phyloP scores from a whole-genome alignment of 495 filamentous ascomycete species.

The Xylaria intraflava region DNA sequence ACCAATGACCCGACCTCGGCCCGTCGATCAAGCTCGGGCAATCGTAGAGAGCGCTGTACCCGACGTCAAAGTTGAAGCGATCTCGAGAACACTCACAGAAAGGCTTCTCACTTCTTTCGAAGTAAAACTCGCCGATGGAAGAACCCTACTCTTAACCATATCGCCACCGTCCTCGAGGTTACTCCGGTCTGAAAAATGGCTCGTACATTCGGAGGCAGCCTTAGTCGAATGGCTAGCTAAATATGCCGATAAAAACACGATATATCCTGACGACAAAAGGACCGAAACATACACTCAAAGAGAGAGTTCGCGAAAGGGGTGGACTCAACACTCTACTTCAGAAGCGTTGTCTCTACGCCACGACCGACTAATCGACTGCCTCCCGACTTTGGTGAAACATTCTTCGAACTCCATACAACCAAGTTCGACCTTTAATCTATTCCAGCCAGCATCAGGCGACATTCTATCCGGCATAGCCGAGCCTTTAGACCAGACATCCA shows the following conservation, averaged over 20 bases:
- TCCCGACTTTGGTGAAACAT: constrained; percentile 31
- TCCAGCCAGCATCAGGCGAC: constrained; percentile 19
- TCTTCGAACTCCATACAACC: constrained; percentile 18
- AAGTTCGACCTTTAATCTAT: constrained; percentile 27
- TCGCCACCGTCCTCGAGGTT: constrained; percentile 30
- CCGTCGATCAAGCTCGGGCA: constrained; percentile 26
- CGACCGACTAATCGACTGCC: constrained; percentile 10
- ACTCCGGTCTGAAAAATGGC: constrained; percentile 34
- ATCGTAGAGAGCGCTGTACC: constrained; percentile 26
- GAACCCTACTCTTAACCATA: constrained; percentile 28
- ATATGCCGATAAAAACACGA: neutral
- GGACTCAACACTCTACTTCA: neutral
- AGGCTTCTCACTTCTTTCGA: constrained; percentile 31
- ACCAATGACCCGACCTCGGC: constrained; percentile 32
- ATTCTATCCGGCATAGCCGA: constrained; percentile 23
- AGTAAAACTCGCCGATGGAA: constrained; percentile 28
- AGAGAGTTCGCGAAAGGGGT: neutral
- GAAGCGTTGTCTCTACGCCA: neutral
- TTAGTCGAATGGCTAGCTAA: constrained; percentile 7
- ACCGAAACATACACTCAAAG: neutral
- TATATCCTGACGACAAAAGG: neutral
- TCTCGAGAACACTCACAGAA: constrained; percentile 23
- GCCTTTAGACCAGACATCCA: constrained; percentile 15
- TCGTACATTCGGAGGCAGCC: constrained; percentile 29
- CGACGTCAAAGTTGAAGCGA: constrained; percentile 22